A percentile compares a stretch with the other conserved stretches of the same genome.
Conservation (phyloP, 73 alveolate species). For the Paramecium caudatum region DNA sequence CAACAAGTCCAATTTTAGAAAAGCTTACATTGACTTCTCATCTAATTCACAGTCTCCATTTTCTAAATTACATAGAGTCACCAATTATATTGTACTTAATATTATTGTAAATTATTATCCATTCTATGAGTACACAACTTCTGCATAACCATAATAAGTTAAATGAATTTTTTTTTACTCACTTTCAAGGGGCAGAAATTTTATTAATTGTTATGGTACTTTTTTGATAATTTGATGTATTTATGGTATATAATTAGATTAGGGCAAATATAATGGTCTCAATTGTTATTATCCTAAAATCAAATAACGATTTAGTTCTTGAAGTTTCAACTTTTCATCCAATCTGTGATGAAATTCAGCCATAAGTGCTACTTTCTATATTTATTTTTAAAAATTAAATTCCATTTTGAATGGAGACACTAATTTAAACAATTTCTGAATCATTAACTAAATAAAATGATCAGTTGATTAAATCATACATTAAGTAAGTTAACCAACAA, state of each 20-base stretch:
- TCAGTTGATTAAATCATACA: constrained; percentile 3
- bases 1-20: background rate
- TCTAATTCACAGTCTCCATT: background rate
- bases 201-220: background rate
- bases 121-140: background rate
- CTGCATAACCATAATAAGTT: constrained; percentile 23
- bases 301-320: background rate
- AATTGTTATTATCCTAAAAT: background rate
- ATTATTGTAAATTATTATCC: background rate
- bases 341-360: background rate
- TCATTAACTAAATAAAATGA: constrained; percentile 11
- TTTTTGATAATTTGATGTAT: background rate
- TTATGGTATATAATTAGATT: background rate
- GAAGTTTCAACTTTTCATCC: background rate
- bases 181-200: background rate
- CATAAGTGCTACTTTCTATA: background rate
- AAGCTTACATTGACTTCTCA: too few relatives aligned
- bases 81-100: background rate
- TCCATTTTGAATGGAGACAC: background rate
- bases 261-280: constrained; percentile 28
- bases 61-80: background rate
- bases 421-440: background rate
- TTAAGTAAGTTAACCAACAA: background rate
- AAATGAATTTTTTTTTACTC: background rate
- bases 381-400: background rate